Percentiles rank a stretch among this genome's conserved stretches.
Conservation (phyloP, 345 rosid genomes). For the Citrus inodora region DNA sequence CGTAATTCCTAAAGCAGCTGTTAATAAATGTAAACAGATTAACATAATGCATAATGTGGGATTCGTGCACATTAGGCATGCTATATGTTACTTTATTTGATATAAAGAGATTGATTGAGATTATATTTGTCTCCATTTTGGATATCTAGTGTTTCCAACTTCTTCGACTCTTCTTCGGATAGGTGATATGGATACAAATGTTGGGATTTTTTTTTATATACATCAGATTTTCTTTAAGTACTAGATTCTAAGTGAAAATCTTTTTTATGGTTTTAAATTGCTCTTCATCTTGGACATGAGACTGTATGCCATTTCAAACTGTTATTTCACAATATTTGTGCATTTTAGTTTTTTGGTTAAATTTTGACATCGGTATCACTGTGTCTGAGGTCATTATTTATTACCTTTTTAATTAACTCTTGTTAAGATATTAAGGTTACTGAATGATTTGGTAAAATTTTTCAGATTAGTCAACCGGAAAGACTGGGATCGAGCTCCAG, state of each 20-base stretch:
- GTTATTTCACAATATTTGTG: neutral
- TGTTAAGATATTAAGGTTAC: neutral
- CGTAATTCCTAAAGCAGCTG: neutral
- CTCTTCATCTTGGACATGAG: neutral
- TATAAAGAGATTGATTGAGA: neutral
- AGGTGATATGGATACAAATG: neutral
- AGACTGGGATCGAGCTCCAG: slow-evolving; percentile 68
- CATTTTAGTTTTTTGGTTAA: neutral
- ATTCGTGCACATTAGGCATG: neutral
- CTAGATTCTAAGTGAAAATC: neutral
- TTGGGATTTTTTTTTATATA: neutral
- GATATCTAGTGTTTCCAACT: neutral
- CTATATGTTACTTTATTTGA: neutral
- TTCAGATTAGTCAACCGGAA: slow-evolving; percentile 86
- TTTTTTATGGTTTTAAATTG: neutral
- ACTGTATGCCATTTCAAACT: neutral
- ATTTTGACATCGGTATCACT: neutral
- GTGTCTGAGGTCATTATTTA: neutral
- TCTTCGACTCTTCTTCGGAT: neutral
- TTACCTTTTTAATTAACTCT: neutral
- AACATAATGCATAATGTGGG: neutral
- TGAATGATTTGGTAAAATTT: slow-evolving; percentile 17
- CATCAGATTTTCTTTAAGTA: neutral
- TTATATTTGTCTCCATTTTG: neutral
- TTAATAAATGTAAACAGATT: neutral